Evolutionary conservation across 169 alveolate species (phyloP), one percentile per base, ranked within the genome.

Genomic region (Eimeria acervulina): DNA sequence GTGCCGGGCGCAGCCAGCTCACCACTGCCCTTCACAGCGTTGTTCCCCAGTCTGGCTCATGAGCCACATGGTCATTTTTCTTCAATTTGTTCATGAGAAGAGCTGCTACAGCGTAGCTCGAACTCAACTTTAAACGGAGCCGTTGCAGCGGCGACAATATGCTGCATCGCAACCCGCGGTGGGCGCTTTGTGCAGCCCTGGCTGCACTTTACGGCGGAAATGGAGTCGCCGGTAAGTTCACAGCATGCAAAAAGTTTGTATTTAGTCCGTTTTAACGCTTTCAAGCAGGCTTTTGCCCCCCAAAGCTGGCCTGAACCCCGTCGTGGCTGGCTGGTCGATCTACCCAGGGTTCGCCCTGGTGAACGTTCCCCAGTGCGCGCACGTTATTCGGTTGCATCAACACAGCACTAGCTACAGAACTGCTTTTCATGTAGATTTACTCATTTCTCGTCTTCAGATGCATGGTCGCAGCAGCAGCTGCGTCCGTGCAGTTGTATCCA

Each of bases 91-190:
- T 85, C 76, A 59, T 85, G 93, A 85, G 52, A 55, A 85, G 76
- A 33, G 36, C 78, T 85, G 42, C 93, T 85, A 28, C 66, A 2
- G 74, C 17, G 74, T 52, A 85, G 78, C 93, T 52, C 52, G 93
- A 55, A 59, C 91, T 44, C 66, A 55, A 51, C 42, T 85, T 31
- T 55, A 85, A 85, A 33, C 93, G 44, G 44, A 28, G 61, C 51
- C 93, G 93, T 85, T 52, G 33, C 59, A 33, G 93, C 78, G 93
- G 93, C 93, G 78, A 85, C 80, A 81, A 85, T 42, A 81, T 85
- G 93, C 93, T 85, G 93, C 93, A 59, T 33, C 93, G 93, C 72
- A 85, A 44, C 55, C 78, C 80, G 74, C 93, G 93, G 78, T 85
- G 74, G 74, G 78, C 93, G 93, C 93, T 85, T 38, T 85, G 93